Base-by-base conservation (phyloP, 2,329 filamentous ascomycete species). In the Sporothrix variecibatus region DNA sequence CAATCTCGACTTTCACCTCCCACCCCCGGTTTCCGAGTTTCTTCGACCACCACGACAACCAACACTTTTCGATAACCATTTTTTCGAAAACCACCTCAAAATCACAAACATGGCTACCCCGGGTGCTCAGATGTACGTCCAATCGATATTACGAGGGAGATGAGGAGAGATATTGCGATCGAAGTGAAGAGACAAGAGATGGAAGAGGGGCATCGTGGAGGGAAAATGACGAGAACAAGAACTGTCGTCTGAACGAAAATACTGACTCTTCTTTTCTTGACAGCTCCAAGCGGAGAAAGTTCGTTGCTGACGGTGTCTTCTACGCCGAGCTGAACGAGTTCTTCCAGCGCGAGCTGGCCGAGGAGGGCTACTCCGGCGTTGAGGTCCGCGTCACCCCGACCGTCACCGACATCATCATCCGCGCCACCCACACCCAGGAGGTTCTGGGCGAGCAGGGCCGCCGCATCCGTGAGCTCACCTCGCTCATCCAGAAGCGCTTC, bases 301-400 rank as follows among this genome's bases (percentile, higher is more conserved):
- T 95, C 89, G 92, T 95, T 85, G 93, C 93, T 81, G 96, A 99
- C 88, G 96, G 96, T 92, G 96, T 99, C 84, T 99, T 99, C 94
- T 99, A 98, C 88, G 96, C 96, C 90, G 96, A 99, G 89, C 90
- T 99, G 87, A 99, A 99, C 93, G 96, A 99, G 90, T 99, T 99
- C 93, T 99, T 99, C 94, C 96, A 98, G 92, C 95, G 96, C 87
- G 96, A 99, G 89, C 91, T 99, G 85, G 96, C 96, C 85, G 96
- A 99, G 92, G 97, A 99, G 90, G 96, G 96, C 82, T 99, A 99
- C 92, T 99, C 96, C 75, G 96, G 96, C 86, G 96, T 99, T 86
- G 97, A 99, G 90, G 96, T 99, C 89, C 94, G 97, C 90, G 96
- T 99, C 82, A 99, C 96, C 82, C 96, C 96, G 81, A 99, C 96